Conservation (phyloP, 2,329 filamentous ascomycete genomes). For the Botryosphaeria dothidea region DNA sequence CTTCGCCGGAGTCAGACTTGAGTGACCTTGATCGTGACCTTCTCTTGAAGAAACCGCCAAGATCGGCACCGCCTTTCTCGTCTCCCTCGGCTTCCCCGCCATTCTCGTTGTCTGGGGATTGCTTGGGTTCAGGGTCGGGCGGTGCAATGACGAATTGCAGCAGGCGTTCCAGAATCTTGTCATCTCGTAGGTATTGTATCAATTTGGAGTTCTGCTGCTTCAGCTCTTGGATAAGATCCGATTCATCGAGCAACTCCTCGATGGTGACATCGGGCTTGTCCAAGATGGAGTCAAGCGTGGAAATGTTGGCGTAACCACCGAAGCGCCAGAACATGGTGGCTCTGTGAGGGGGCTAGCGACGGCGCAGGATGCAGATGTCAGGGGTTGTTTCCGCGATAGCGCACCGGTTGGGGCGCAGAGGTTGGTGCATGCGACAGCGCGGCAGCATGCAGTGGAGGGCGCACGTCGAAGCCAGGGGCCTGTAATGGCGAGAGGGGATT, state of each 20-base stretch:
- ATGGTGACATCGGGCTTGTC: constrained; percentile 93
- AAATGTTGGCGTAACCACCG: constrained; percentile 97
- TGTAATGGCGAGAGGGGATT: neutral
- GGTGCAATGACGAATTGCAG: constrained; percentile 91
- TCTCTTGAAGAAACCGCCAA: constrained; percentile 47
- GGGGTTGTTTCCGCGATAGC: neutral
- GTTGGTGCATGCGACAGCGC: constrained; percentile 14
- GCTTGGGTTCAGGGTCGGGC: constrained; percentile 42
- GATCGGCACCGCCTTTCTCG: constrained; percentile 38
- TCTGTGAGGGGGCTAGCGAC: constrained; percentile 2
- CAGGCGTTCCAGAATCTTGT: constrained; percentile 78
- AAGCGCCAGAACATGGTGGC: constrained; percentile 98
- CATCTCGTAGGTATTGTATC: constrained; percentile 91
- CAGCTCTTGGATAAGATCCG: constrained; percentile 93
- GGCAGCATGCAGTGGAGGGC: neutral
- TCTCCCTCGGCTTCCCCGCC: constrained; percentile 46
- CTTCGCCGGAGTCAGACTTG: constrained; percentile 42
- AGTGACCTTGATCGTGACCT: constrained; percentile 46
- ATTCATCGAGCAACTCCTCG: constrained; percentile 94
- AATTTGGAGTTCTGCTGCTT: constrained; percentile 98
- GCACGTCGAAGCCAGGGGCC: neutral
- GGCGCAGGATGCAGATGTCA: constrained; percentile 6
- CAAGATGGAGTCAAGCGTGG: constrained; percentile 92
- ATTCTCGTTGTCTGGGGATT: constrained; percentile 34
- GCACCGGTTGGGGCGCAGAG: neutral